Percentiles rank a stretch among this genome's conserved stretches.
Conservation (phyloP, 495 filamentous ascomycete species). For the Aspergillus conjunctus region DNA sequence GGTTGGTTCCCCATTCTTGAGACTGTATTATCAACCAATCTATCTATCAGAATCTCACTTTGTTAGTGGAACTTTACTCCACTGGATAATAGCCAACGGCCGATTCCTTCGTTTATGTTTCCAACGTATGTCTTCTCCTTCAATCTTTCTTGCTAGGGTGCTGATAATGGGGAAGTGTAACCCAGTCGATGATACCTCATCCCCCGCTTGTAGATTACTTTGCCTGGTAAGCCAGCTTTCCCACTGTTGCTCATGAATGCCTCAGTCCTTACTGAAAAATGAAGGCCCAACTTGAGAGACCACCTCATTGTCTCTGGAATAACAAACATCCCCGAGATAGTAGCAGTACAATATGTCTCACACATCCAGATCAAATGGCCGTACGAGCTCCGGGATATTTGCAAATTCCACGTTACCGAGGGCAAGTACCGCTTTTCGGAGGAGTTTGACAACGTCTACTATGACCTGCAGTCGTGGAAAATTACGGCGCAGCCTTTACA, state of each 20-base stretch:
- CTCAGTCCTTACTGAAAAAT: background rate
- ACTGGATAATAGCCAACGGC: slow-evolving; percentile 6
- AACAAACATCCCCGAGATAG: slow-evolving; percentile 10
- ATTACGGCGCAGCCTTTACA: slow-evolving; percentile 6
- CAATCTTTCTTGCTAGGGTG: background rate
- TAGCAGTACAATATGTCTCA: slow-evolving; percentile 12
- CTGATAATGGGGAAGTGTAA: slow-evolving; percentile 9
- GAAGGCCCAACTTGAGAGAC: slow-evolving; percentile 20
- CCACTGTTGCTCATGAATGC: background rate
- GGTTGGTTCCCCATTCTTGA: background rate
- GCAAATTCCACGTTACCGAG: slow-evolving; percentile 14
- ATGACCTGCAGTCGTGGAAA: slow-evolving; percentile 17
- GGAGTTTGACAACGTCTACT: slow-evolving; percentile 16
- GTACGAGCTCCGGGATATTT: slow-evolving; percentile 18
- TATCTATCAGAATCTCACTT: background rate
- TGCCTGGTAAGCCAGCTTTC: slow-evolving; percentile 14
- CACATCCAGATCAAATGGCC: slow-evolving; percentile 17
- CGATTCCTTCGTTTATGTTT: slow-evolving; percentile 18
- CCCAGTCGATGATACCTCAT: slow-evolving; percentile 18
- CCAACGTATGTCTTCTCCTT: slow-evolving; percentile 16
- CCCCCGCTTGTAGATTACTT: slow-evolving; percentile 17
- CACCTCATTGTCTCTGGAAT: slow-evolving; percentile 18
- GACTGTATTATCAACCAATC: background rate
- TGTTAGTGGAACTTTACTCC: slow-evolving; percentile 14
- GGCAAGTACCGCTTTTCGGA: slow-evolving; percentile 13